phyloP scores from a whole-genome alignment of 2,329 filamentous ascomycete genomes.

The Madurella fahalii region DNA sequence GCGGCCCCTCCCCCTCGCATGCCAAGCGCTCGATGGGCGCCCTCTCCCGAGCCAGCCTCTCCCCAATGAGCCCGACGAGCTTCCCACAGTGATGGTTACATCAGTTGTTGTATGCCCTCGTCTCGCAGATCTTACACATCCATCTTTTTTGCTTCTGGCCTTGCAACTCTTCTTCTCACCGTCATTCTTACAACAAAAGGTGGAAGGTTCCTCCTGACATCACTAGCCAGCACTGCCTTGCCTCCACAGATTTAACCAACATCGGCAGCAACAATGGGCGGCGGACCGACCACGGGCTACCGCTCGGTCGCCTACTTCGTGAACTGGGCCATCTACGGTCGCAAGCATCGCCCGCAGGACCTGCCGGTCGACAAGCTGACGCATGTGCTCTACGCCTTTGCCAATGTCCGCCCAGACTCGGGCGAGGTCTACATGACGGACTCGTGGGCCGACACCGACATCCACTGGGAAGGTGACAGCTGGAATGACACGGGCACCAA shows the following conservation, averaged over 20 bases:
- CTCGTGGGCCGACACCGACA: conserved; percentile 65
- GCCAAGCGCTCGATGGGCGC: conserved; percentile 12
- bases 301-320: conserved; percentile 70
- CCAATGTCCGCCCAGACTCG: conserved; percentile 72
- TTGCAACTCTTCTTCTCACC: background rate
- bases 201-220: background rate
- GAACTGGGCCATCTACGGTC: conserved; percentile 83
- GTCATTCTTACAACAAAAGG: background rate
- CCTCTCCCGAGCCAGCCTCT: conserved; percentile 8
- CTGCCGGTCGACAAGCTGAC: conserved; percentile 78
- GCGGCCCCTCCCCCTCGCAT: conserved; percentile 11
- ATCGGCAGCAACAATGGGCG: conserved; percentile 36
- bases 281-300: conserved; percentile 47
- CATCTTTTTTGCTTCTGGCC: background rate
- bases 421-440: conserved; percentile 74
- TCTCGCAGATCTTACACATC: background rate
- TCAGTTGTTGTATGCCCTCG: conserved; percentile 3
- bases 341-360: conserved; percentile 81
- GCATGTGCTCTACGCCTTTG: conserved; percentile 87
- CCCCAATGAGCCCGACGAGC: background rate
- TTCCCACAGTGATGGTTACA: background rate
- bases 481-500: conserved; percentile 74
- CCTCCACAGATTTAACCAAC: background rate
- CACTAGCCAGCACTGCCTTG: background rate
- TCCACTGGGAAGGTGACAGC: conserved; percentile 64